A percentile compares a stretch with the other conserved stretches of the same genome.
These are phyloP conservation scores for Yamadazyma paraphyllophila DNA, from an alignment of 805 yeast species.

Conservation along the genomic window DNA sequence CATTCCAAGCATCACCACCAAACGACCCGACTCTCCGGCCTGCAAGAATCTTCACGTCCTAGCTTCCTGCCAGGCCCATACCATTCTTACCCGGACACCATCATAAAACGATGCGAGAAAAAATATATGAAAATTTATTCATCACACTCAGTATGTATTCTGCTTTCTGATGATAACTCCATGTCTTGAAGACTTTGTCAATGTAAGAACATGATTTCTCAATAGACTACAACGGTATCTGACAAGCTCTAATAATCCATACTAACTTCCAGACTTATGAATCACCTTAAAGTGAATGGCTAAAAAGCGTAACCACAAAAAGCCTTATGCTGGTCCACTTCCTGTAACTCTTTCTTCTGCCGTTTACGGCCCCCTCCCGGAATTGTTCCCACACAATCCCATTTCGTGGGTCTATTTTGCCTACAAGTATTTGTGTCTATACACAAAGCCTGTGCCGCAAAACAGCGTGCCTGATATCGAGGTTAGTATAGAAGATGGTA, in stretches of 20 bases:
- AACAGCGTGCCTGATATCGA: conserved; percentile 14
- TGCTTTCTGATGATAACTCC: conserved; percentile 16
- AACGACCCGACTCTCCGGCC: no score
- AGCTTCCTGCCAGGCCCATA: no score
- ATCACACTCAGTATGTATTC: conserved; percentile 3
- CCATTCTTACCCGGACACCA: conserved; percentile 2
- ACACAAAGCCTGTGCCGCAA: conserved; percentile 27
- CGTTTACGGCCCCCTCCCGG: conserved; percentile 46
- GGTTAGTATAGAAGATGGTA: conserved; percentile 22
- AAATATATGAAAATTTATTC: neutral
- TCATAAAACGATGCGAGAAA: neutral
- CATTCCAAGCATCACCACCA: no score
- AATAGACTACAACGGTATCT: conserved; percentile 98
- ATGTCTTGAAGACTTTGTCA: conserved; percentile 23
- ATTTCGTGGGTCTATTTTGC: conserved; percentile 56
- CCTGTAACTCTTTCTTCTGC: conserved; percentile 49
- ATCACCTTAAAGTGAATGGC: neutral
- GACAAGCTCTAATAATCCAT: conserved; percentile 32
- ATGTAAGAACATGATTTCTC: conserved; percentile 57
- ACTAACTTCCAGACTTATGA: conserved; percentile 11
- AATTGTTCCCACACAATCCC: conserved; percentile 62
- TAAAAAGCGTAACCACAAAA: conserved; percentile 23
- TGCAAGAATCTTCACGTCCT: no score
- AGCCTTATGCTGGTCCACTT: conserved; percentile 47
- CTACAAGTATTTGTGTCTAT: conserved; percentile 27